Conservation (phyloP, 306 rosid genomes). For the Acacia melanoxylon region DNA sequence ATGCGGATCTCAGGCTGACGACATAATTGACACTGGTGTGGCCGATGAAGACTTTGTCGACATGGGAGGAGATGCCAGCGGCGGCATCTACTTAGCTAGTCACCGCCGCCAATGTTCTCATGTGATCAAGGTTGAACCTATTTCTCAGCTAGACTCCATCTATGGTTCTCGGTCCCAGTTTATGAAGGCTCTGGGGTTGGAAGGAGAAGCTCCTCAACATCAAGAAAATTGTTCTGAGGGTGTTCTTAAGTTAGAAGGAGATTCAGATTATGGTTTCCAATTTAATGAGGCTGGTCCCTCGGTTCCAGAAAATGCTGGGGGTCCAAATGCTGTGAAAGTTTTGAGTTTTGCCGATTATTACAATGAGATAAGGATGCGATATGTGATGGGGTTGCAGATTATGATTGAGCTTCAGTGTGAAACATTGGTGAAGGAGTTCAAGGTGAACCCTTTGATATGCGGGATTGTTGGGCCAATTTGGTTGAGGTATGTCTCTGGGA, state of each 20-base stretch:
- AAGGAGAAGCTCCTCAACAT: constrained; percentile 29
- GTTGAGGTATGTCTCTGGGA: constrained; percentile 69
- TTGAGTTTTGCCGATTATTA: constrained; percentile 52
- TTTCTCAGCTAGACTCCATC: constrained; percentile 55
- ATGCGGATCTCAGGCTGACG: constrained; percentile 60
- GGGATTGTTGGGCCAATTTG: constrained; percentile 78
- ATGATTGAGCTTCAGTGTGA: constrained; percentile 85
- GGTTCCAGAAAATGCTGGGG: constrained; percentile 58
- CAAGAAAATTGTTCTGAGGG: not conserved
- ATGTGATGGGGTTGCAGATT: constrained; percentile 73
- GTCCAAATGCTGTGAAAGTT: not conserved
- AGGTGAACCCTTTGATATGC: constrained; percentile 76
- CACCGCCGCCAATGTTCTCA: constrained; percentile 46
- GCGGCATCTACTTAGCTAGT: constrained; percentile 55
- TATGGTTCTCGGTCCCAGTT: constrained; percentile 41
- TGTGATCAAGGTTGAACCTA: constrained; percentile 43
- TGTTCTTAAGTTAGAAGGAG: constrained; percentile 31
- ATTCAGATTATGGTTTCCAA: not conserved
- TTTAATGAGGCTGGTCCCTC: constrained; percentile 45
- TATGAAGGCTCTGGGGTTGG: constrained; percentile 40
- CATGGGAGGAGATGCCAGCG: constrained; percentile 37
- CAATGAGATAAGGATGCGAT: constrained; percentile 62
- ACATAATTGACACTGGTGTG: constrained; percentile 57
- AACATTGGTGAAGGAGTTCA: constrained; percentile 70
- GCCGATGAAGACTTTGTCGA: constrained; percentile 60